These are phyloP conservation scores for Cyclostephanos tholiformis DNA, from an alignment of 108 stramenopile genomes.

Conservation along the genomic window DNA sequence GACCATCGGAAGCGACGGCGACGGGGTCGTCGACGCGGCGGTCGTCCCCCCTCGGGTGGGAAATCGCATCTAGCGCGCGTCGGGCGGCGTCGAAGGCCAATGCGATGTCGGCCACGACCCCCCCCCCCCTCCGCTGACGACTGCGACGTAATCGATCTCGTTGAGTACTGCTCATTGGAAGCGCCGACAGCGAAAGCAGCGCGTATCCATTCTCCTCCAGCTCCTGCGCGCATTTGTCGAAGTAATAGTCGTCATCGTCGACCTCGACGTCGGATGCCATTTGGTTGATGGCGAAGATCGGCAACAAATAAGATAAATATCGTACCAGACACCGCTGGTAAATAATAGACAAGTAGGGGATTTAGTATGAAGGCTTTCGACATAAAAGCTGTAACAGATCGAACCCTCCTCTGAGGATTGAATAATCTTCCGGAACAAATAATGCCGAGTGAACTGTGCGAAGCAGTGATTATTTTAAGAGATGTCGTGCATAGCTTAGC, in stretches of 20 bases:
- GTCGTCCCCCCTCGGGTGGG: background rate
- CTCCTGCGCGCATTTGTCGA: background rate
- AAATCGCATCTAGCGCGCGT: constrained; percentile 14
- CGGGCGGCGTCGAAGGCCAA: constrained; percentile 11
- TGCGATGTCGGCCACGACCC: background rate
- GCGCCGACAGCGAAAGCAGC: constrained; percentile 2
- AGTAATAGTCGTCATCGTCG: background rate
- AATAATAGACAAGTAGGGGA: too few species aligned
- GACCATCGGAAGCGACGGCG: background rate
- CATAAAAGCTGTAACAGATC: too few species aligned
- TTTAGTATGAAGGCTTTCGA: too few species aligned
- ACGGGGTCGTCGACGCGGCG: background rate
- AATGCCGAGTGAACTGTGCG: too few species aligned
- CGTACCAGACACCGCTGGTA: too few species aligned
- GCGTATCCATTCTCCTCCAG: constrained; percentile 11
- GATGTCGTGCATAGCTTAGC: constrained; percentile 11
- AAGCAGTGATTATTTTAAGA: too few species aligned
- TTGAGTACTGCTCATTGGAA: background rate
- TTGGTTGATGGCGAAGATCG: too few species aligned
- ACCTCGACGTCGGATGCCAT: background rate
- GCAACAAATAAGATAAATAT: too few species aligned
- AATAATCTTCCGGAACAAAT: too few species aligned
- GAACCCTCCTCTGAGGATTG: too few species aligned
- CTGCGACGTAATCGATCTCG: background rate
- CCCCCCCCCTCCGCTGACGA: background rate